phyloP scores from a whole-genome alignment of 805 yeast genomes.

The Starmerella vitae region DNA sequence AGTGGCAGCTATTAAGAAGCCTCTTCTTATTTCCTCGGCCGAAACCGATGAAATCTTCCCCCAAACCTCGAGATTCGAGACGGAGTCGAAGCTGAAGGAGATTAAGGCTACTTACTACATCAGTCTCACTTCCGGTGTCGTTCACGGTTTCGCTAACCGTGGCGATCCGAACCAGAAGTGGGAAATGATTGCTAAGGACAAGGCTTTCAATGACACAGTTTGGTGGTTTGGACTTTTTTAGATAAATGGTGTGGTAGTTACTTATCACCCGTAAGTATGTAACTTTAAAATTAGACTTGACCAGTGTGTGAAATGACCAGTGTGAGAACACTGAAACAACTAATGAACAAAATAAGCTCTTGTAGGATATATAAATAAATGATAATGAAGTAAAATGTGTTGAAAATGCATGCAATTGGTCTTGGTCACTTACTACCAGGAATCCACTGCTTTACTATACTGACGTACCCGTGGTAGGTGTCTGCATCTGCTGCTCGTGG shows the following conservation, averaged over 20 bases:
- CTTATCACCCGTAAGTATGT: not conserved
- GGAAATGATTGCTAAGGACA: conserved; percentile 53
- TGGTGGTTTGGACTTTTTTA: conserved; percentile 19
- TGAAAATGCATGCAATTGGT: not conserved
- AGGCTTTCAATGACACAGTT: conserved; percentile 37
- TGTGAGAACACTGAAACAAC: not conserved
- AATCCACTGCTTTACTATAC: not conserved
- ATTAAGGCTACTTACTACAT: conserved; percentile 45
- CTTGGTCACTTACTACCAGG: not conserved
- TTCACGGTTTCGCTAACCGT: conserved; percentile 70
- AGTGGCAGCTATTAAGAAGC: conserved; percentile 44
- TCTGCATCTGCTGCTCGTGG: too few relatives aligned
- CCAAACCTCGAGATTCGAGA: conserved; percentile 44
- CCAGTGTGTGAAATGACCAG: not conserved
- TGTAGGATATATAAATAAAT: not conserved
- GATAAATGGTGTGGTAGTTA: not conserved
- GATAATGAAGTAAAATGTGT: not conserved
- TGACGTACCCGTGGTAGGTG: not conserved
- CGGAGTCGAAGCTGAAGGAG: conserved; percentile 46
- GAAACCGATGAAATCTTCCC: conserved; percentile 55
- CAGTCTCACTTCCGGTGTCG: conserved; percentile 46
- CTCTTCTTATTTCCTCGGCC: conserved; percentile 61
- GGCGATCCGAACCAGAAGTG: conserved; percentile 48
- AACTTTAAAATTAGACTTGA: not conserved
- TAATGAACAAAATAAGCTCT: not conserved